Evolutionary conservation across 192 early-diverging fungal species (phyloP).

Genomic region (Rhizophagus sp.): DNA sequence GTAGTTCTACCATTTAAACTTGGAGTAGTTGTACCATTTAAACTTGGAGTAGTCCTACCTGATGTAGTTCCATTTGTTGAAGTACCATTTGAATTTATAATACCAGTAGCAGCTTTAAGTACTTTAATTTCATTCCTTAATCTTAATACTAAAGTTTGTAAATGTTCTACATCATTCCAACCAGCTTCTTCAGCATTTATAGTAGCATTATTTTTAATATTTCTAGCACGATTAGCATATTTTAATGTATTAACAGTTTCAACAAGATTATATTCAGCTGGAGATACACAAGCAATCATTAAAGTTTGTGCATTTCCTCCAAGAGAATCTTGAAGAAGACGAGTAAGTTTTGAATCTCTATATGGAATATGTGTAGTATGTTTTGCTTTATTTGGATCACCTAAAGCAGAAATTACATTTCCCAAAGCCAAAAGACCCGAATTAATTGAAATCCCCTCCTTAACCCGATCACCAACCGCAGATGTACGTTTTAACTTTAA

Average conservation of each 20-base stretch:
- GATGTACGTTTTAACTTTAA: conserved; percentile 82
- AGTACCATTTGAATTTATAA: not conserved
- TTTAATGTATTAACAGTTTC: conserved; percentile 96
- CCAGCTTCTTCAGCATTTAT: conserved; percentile 73
- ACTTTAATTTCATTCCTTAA: conserved; percentile 58
- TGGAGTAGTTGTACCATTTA: not conserved
- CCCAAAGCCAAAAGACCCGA: conserved; percentile 92
- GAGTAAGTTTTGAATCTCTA: conserved; percentile 94
- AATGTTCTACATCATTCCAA: conserved; percentile 63
- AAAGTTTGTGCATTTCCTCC: conserved; percentile 94
- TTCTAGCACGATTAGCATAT: conserved; percentile 94
- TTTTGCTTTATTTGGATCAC: conserved; percentile 65
- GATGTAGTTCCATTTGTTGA: conserved; percentile 8
- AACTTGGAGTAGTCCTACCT: not conserved
- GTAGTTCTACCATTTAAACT: conserved; percentile 17
- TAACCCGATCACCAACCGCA: conserved; percentile 87
- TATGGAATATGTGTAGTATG: conserved; percentile 84
- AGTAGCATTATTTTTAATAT: conserved; percentile 89
- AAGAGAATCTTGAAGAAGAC: conserved; percentile 92
- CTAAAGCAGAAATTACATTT: conserved; percentile 96
- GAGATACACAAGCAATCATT: conserved; percentile 94
- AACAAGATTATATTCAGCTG: conserved; percentile 78
- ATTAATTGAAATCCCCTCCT: conserved; percentile 98
- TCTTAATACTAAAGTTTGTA: conserved; percentile 63
- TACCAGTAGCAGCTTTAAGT: conserved; percentile 34